These are phyloP conservation scores for Crepidotus sp. DNA, from an alignment of 1,284 basidiomycete genomes.

Conservation along the genomic window DNA sequence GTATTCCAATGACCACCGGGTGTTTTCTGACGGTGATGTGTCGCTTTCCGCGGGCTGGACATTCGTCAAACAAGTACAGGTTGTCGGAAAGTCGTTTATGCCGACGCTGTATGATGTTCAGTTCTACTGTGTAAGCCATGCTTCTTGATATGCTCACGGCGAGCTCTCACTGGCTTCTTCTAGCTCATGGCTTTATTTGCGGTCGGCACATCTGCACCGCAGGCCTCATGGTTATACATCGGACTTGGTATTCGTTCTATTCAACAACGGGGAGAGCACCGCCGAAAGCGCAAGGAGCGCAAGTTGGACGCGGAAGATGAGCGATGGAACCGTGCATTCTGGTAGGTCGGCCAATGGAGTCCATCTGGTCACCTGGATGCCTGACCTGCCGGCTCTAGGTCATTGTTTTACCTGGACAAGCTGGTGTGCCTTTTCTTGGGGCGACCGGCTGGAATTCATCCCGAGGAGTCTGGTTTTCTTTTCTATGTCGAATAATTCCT, in stretches of 20 bases:
- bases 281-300: slow-evolving; percentile 1
- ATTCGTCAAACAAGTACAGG: slow-evolving; percentile 7
- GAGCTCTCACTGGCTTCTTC: background rate
- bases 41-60: slow-evolving; percentile 14
- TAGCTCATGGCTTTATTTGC: slow-evolving; percentile 12
- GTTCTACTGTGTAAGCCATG: slow-evolving; percentile 7
- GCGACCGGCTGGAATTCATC: slow-evolving; percentile 6
- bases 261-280: slow-evolving; percentile 11
- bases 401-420: slow-evolving; percentile 4
- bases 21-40: slow-evolving; percentile 6
- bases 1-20: slow-evolving; percentile 16
- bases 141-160: background rate
- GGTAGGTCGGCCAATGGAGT: too few relatives aligned
- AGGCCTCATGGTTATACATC: slow-evolving; percentile 12
- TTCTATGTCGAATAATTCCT: too few relatives aligned
- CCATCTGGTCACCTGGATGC: too few relatives aligned
- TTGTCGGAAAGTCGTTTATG: slow-evolving; percentile 5
- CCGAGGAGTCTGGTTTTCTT: slow-evolving; percentile 7
- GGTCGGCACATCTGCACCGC: slow-evolving; percentile 8
- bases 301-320: slow-evolving; percentile 1
- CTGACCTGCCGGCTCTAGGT: too few relatives aligned
- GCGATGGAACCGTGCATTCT: slow-evolving; percentile 13
- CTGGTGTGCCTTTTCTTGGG: slow-evolving; percentile 6
- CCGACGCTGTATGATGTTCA: slow-evolving; percentile 15
- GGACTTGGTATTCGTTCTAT: slow-evolving; percentile 14